phyloP scores from a whole-genome alignment of 768 basidiomycete genomes.

The Pisolithus albus region DNA sequence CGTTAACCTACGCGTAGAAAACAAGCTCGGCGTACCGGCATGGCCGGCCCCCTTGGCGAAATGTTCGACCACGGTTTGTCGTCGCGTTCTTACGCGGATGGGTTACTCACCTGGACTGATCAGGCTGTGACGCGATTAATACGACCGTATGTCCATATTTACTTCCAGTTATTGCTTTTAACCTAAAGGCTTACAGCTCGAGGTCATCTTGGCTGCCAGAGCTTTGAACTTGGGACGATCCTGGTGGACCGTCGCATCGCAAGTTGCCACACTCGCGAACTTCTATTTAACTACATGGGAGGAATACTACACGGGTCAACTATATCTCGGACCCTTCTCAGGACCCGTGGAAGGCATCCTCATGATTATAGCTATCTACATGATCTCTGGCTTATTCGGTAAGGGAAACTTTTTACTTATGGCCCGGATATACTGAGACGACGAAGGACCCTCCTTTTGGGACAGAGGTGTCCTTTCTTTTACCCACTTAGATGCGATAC shows the following conservation, averaged over 20 bases:
- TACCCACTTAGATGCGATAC: constrained; percentile 46
- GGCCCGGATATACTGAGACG: not conserved
- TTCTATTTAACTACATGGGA: constrained; percentile 77
- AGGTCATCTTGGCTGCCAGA: constrained; percentile 72
- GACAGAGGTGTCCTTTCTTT: constrained; percentile 61
- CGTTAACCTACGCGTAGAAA: constrained; percentile 46
- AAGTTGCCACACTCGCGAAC: constrained; percentile 59
- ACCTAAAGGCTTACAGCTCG: constrained; percentile 48
- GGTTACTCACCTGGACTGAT: not conserved
- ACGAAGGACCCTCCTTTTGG: constrained; percentile 72
- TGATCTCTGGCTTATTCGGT: constrained; percentile 75
- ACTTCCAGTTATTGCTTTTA: not conserved
- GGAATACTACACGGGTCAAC: constrained; percentile 85
- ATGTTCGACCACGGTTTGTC: constrained; percentile 92
- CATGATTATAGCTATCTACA: constrained; percentile 70
- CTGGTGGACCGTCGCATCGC: constrained; percentile 95
- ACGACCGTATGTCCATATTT: constrained; percentile 58
- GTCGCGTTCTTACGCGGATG: not conserved
- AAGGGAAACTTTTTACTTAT: constrained; percentile 10
- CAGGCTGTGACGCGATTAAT: constrained; percentile 90
- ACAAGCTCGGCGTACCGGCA: constrained; percentile 91
- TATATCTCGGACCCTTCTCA: constrained; percentile 89
- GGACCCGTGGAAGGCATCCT: constrained; percentile 97
- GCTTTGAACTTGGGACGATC: constrained; percentile 89
- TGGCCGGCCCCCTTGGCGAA: constrained; percentile 96